Conservation (phyloP, 345 rosid species). For the Gossypium raimondii region DNA sequence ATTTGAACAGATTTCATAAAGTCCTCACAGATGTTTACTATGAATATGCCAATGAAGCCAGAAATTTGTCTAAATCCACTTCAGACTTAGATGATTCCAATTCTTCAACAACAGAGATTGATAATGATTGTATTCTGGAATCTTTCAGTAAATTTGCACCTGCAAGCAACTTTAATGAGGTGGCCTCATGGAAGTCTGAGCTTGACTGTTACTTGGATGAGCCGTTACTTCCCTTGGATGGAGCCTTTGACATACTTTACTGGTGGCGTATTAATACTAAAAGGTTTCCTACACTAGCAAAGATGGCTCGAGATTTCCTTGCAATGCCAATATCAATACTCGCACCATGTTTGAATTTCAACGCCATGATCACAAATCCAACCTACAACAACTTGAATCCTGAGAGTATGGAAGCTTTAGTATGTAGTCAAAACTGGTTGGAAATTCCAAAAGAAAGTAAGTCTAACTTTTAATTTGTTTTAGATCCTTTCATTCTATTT, state of each 20-base stretch:
- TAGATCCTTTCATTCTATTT: no score
- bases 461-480: background rate
- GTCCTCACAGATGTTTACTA: background rate
- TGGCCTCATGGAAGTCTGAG: background rate
- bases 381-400: background rate
- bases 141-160: background rate
- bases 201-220: background rate
- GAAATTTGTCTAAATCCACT: background rate
- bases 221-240: background rate
- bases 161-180: background rate
- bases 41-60: background rate
- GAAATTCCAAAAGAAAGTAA: background rate
- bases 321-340: background rate
- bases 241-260: background rate
- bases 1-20: background rate
- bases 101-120: background rate
- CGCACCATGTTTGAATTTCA: background rate
- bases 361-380: background rate
- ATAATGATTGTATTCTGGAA: background rate
- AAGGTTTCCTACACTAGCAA: background rate
- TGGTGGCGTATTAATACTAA: background rate
- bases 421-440: background rate
- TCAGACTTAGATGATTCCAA: background rate
- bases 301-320: background rate
- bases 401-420: background rate